Percentiles rank a stretch among this genome's conserved stretches.
phyloP scores from a whole-genome alignment of 192 early-diverging fungal species.

The Coemansia sp. region DNA sequence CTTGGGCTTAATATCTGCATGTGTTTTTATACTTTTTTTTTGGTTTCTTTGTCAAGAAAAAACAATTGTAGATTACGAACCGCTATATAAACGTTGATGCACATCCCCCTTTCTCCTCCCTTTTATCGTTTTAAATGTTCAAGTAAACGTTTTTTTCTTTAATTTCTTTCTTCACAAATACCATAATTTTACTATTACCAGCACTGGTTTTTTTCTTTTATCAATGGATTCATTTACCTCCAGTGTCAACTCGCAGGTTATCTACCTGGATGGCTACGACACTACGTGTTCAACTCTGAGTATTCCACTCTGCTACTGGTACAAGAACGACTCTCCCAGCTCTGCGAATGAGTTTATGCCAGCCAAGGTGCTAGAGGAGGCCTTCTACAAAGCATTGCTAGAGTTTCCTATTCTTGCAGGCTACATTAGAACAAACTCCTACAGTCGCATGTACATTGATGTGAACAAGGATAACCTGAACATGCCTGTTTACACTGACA shows the following conservation, averaged over 20 bases:
- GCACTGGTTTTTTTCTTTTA: background rate
- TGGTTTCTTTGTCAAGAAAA: no score
- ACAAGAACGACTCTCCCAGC: slow-evolving; percentile 1
- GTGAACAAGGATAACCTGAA: slow-evolving; percentile 22
- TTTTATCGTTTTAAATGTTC: no score
- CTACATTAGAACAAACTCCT: background rate
- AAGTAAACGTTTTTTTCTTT: no score
- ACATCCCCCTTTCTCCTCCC: no score
- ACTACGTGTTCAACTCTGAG: slow-evolving; percentile 1
- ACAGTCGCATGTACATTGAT: background rate
- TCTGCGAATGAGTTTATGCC: slow-evolving; percentile 16
- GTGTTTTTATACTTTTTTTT: no score
- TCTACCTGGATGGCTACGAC: slow-evolving; percentile 12
- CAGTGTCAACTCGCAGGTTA: slow-evolving; percentile 4
- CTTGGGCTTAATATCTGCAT: no score
- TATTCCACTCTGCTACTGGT: slow-evolving; percentile 13
- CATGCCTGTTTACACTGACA: slow-evolving; percentile 26
- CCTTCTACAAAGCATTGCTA: slow-evolving; percentile 14
- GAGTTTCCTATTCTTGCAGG: slow-evolving; percentile 32
- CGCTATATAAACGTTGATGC: no score
- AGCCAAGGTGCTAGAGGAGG: slow-evolving; percentile 1
- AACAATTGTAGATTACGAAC: no score
- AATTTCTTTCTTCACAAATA: no score
- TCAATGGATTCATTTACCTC: slow-evolving; percentile 1
- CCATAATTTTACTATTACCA: background rate